Base-by-base conservation (phyloP, 2,329 filamentous ascomycete species). In the Knoxdaviesia proteae region DNA sequence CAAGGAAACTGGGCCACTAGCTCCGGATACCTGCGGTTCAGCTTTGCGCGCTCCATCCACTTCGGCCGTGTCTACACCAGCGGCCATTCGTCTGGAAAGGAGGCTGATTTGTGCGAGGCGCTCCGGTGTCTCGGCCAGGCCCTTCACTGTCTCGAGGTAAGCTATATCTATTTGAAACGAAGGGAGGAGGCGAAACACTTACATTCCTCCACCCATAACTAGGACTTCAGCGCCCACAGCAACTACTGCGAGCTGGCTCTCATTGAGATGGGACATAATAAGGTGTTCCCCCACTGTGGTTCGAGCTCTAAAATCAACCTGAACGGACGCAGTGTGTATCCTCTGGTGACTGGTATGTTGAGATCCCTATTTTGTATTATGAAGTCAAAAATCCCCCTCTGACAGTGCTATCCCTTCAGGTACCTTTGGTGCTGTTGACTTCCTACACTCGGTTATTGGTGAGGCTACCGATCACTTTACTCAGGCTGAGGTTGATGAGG, bases 1-100 rank as follows among this genome's bases (percentile, higher is more conserved):
- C 65, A 62, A 9, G 84, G 86, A 5, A 71, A 74, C 36, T 94
- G 87, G 82, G 84, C 87, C 1, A 98, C 90, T 20, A 94, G 86
- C 48, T 66, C 82, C 6, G 87, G 82, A 36, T 94, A 88, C 53
- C 68, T 94, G 46, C 76, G 77, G 50, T 83, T 74, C 59, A 86
- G 80, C 51, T 67, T 90, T 47, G 68, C 68, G 9, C 72, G 81
- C 46, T 74, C 77, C 55, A 81, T 88, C 47, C 82, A 88, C 58
- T 86, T 72, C 51, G 83, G 82, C 9, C 70, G 83, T 34, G 60
- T 82, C 32, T 88, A 87, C 54, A 81, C 76, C 31, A 74, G 67
- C 50, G 79, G 80, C 33, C 20, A 20, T 20, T 42, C 42, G 9
- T 33, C 36, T 6, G 80, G 80, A 36, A 79, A 71, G 47, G 81